These are phyloP conservation scores for Bipolaris gigantea DNA, from an alignment of 2,329 filamentous ascomycete species.

Conservation along the genomic window DNA sequence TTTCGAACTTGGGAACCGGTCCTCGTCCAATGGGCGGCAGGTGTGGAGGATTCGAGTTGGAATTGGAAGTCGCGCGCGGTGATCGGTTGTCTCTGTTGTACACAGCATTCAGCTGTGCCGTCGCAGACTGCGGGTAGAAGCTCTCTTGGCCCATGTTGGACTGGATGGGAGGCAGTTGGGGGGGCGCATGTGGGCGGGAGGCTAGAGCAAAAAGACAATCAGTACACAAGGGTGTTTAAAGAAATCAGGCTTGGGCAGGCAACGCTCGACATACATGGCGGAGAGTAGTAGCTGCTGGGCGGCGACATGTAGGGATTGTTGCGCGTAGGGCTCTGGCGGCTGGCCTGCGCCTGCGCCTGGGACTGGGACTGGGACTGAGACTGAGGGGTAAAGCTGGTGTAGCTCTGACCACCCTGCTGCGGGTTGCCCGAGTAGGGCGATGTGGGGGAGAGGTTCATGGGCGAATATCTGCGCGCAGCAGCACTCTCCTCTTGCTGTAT, in stretches of 20 bases:
- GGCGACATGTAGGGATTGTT: constrained; percentile 61
- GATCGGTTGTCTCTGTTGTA: constrained; percentile 58
- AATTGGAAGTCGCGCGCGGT: constrained; percentile 47
- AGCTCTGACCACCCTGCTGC: constrained; percentile 51
- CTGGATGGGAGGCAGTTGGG: constrained; percentile 75
- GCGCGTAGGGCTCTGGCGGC: constrained; percentile 79
- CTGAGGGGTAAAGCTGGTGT: constrained; percentile 50
- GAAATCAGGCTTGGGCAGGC: constrained; percentile 4
- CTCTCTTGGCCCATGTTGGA: constrained; percentile 70
- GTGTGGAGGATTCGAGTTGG: constrained; percentile 53
- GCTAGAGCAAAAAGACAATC: constrained; percentile 34
- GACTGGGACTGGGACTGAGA: constrained; percentile 34
- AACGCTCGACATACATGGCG: constrained; percentile 53
- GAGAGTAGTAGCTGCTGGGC: constrained; percentile 61
- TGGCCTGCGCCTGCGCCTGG: constrained; percentile 46
- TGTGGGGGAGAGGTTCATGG: constrained; percentile 88
- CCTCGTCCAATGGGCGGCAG: constrained; percentile 55
- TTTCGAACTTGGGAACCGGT: constrained; percentile 85
- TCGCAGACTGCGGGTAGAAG: constrained; percentile 70
- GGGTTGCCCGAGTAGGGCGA: constrained; percentile 73
- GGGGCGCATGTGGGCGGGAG: constrained; percentile 60
- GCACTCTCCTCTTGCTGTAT: constrained; percentile 73
- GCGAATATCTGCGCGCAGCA: constrained; percentile 89
- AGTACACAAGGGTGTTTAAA: constrained; percentile 23
- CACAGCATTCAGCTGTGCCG: constrained; percentile 70